These are phyloP conservation scores for Candida ascalaphidarum DNA, from an alignment of 805 yeast species.

Conservation along the genomic window DNA sequence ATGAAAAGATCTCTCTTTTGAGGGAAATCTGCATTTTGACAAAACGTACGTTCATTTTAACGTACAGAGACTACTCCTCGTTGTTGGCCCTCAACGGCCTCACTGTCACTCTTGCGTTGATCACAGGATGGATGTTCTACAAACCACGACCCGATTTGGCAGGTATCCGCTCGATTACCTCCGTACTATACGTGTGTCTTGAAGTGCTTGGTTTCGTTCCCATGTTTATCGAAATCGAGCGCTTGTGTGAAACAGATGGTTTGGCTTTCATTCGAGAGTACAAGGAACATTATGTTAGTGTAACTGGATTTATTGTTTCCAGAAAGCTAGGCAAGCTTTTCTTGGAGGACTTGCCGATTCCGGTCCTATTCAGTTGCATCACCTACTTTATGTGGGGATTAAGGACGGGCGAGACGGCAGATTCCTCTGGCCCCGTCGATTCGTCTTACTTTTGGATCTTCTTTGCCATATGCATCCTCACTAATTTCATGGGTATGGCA, in stretches of 20 bases:
- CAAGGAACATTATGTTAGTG: slow-evolving; percentile 58
- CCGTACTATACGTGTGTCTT: slow-evolving; percentile 25
- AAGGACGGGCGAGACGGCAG: slow-evolving; percentile 16
- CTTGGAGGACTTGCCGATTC: slow-evolving; percentile 61
- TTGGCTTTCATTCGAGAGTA: slow-evolving; percentile 46
- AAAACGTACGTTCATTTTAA: slow-evolving; percentile 21
- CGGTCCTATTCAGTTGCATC: slow-evolving; percentile 49
- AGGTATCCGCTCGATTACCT: slow-evolving; percentile 55
- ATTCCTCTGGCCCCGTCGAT: slow-evolving; percentile 3
- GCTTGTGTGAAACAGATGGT: slow-evolving; percentile 32
- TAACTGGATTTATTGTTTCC: slow-evolving; percentile 57
- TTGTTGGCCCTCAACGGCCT: slow-evolving; percentile 30
- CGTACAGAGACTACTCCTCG: slow-evolving; percentile 25
- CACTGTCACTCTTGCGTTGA: slow-evolving; percentile 41
- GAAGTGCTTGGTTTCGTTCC: slow-evolving; percentile 35
- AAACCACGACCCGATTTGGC: slow-evolving; percentile 50
- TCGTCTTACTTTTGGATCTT: slow-evolving; percentile 44
- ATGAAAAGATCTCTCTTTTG: slow-evolving; percentile 16
- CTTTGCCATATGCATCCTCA: slow-evolving; percentile 50
- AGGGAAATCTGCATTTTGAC: slow-evolving; percentile 25
- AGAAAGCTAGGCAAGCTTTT: slow-evolving; percentile 59
- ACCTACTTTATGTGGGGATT: slow-evolving; percentile 77
- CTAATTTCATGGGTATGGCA: slow-evolving; percentile 47
- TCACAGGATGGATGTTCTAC: slow-evolving; percentile 73
- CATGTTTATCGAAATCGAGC: slow-evolving; percentile 28